Evolutionary conservation across 2,329 filamentous ascomycete species (phyloP).

Genomic region (Clarireedia paspali): DNA sequence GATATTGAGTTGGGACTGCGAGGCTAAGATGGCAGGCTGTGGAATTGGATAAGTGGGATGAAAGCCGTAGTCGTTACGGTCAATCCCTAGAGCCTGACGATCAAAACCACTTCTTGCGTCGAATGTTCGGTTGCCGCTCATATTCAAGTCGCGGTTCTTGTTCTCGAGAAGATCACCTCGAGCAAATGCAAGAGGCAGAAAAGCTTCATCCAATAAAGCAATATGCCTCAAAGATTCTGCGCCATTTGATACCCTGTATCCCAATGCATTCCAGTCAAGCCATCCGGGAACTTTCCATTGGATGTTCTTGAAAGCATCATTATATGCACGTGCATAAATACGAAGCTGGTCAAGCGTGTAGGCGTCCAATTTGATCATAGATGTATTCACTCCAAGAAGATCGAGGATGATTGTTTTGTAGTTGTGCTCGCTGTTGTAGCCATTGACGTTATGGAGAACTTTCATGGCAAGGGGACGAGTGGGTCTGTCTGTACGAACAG

Average conservation of each 20-base stretch:
- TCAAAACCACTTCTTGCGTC: neutral
- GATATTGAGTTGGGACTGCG: no score
- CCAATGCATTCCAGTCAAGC: neutral
- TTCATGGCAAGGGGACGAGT: neutral
- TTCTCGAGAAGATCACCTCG: constrained; percentile 8
- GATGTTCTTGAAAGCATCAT: neutral
- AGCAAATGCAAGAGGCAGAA: constrained; percentile 6
- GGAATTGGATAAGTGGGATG: no score
- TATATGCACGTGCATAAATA: constrained; percentile 16
- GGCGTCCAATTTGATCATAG: neutral
- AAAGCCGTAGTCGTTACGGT: no score
- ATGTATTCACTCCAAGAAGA: constrained; percentile 5
- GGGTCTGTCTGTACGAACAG: neutral
- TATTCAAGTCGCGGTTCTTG: neutral
- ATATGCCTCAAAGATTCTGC: neutral
- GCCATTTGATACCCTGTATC: neutral
- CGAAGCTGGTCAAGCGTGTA: constrained; percentile 11
- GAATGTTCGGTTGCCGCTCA: neutral
- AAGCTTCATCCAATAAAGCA: neutral
- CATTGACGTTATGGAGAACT: neutral
- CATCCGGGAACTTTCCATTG: neutral
- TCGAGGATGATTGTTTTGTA: constrained; percentile 9
- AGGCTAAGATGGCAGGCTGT: no score
- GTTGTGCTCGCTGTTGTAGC: neutral
- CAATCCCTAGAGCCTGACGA: neutral